Evolutionary conservation across 2,329 filamentous ascomycete species (phyloP), one percentile per base, ranked within the genome.

Genomic region (Bipolaris oryzae): DNA sequence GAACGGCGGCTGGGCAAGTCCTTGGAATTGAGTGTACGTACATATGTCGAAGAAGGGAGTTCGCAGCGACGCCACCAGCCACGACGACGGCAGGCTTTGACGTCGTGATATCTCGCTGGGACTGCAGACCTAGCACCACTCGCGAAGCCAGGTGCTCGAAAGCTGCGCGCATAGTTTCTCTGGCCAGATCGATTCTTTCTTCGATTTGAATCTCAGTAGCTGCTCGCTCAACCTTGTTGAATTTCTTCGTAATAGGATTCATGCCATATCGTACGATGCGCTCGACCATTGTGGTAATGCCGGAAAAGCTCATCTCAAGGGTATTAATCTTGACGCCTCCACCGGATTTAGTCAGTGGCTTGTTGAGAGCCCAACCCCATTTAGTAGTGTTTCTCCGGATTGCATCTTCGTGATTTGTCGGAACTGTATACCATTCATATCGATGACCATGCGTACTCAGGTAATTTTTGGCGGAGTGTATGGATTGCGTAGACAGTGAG

Each of bases 21-120:
- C 13, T 31, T 1, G 37, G 11, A 28, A 18, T 42, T 16, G 23
- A 53, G 28, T 62, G 18, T 60, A 50, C 70, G 57, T 61, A 71
- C 50, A 98, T 83, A 67, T 87, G 84, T 74, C 88, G 85, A 39
- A 99, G 80, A 74, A 89, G 97, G 48, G 77, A 77, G 75, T 97
- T 98, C 49, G 90, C 89, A 7, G 94, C 95, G 6, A 99, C 95
- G 21, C 95, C 95, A 28, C 95, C 95, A 37, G 92, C 90, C 3
- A 98, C 83, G 9, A 98, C 91, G 4, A 98, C 79, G 0, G 88
- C 88, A 18, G 63, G 57, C 38, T 54, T 41, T 21, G 55, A 33
- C 10, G 37, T 21, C 15, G 59, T 52, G 15, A 31, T n/a, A 3
- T 41, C 15, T 1, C 28, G 25, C 13, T 53, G 50, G 10, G 72